phyloP scores from a whole-genome alignment of 768 basidiomycete species.

The Lanmaoa pseudosensibilis region DNA sequence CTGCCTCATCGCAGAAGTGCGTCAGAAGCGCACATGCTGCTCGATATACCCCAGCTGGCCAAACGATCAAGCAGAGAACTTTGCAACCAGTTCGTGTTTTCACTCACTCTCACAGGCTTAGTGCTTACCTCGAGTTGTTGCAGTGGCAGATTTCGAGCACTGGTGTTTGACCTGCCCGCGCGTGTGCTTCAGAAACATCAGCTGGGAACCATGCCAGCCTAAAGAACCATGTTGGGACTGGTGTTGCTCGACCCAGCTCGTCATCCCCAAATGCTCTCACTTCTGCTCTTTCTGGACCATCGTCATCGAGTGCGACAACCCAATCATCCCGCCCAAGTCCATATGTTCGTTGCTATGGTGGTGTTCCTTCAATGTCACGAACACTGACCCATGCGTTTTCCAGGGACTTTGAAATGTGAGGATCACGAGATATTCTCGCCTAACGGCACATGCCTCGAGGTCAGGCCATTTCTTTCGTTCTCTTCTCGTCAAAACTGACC shows the following conservation, averaged over 20 bases:
- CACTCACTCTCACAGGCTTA: neutral
- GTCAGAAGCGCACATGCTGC: conserved; percentile 9
- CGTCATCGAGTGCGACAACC: conserved; percentile 7
- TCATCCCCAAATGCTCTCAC: neutral
- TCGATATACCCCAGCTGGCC: conserved; percentile 4
- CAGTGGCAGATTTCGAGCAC: conserved; percentile 1
- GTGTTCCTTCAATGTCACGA: neutral
- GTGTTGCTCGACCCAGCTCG: conserved; percentile 4
- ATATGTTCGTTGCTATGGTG: neutral
- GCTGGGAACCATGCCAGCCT: neutral
- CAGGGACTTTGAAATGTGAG: conserved; percentile 6
- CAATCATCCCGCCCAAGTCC: neutral
- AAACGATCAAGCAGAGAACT: neutral
- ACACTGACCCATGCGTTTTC: neutral
- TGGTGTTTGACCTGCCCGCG: neutral
- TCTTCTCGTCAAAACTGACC: neutral
- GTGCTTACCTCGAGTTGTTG: neutral
- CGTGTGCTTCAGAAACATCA: conserved; percentile 1
- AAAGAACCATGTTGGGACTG: neutral
- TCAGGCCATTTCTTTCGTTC: neutral
- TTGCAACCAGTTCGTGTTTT: conserved; percentile 1
- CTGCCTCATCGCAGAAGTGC: conserved; percentile 6
- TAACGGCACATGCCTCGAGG: conserved; percentile 1
- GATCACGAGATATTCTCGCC: conserved; percentile 5
- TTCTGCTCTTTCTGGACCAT: conserved; percentile 7